These are phyloP conservation scores for Suzukiozyma palmioleophila DNA, from an alignment of 1,139 yeast genomes.

Conservation along the genomic window DNA sequence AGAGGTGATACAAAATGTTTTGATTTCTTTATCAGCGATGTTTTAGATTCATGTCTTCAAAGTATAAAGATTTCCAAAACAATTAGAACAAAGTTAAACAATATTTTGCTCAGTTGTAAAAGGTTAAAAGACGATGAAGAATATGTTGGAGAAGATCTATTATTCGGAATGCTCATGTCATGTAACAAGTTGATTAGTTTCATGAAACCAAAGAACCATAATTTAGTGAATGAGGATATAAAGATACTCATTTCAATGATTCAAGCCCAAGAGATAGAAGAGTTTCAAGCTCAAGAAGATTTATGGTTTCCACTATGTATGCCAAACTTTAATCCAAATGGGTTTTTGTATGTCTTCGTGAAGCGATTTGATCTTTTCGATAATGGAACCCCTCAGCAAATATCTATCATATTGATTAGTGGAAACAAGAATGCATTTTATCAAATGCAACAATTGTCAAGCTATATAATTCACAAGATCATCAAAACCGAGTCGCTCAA, in stretches of 20 bases:
- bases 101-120: constrained; percentile 23
- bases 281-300: constrained; percentile 46
- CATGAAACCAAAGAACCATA: constrained; percentile 34
- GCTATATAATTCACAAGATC: constrained; percentile 45
- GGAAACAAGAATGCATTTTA: constrained; percentile 83
- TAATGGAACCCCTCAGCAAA: constrained; percentile 19
- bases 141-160: constrained; percentile 24
- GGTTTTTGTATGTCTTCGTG: constrained; percentile 80
- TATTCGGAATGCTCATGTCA: constrained; percentile 28
- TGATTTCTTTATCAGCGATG: constrained; percentile 24
- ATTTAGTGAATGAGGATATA: constrained; percentile 28
- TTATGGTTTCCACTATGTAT: constrained; percentile 93
- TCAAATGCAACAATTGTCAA: constrained; percentile 61
- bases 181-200: constrained; percentile 24
- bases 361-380: constrained; percentile 44
- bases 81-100: constrained; percentile 27
- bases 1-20: constrained; percentile 13
- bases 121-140: constrained; percentile 14
- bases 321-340: constrained; percentile 84
- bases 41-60: constrained; percentile 26
- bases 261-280: constrained; percentile 15
- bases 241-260: constrained; percentile 27
- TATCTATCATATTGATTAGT: constrained; percentile 69
- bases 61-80: constrained; percentile 32
- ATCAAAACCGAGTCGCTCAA: constrained; percentile 30